Evolutionary conservation across 306 rosid genomes (phyloP).

Genomic region (Castanopsis chinensis): DNA sequence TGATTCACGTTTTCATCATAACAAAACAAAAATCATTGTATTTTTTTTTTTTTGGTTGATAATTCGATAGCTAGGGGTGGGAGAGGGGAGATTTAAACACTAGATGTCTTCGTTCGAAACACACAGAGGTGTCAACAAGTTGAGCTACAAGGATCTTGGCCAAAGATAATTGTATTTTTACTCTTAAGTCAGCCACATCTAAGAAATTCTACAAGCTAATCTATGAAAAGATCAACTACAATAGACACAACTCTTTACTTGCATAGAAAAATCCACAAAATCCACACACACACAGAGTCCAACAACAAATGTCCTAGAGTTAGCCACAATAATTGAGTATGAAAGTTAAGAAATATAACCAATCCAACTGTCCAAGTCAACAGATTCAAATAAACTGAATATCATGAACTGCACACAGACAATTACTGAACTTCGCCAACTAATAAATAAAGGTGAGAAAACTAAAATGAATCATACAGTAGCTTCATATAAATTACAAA

Average conservation of each 20-base stretch:
- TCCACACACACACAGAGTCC: not conserved
- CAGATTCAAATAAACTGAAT: not conserved
- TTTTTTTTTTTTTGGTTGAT: too few species aligned
- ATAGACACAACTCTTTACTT: not conserved
- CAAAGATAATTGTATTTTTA: not conserved
- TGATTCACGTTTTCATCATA: not conserved
- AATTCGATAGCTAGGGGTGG: too few species aligned
- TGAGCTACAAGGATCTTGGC: too few species aligned
- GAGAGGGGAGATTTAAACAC: too few species aligned
- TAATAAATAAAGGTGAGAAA: not conserved
- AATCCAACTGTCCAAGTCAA: not conserved
- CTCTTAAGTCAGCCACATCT: not conserved
- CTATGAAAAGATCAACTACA: not conserved
- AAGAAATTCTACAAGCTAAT: not conserved
- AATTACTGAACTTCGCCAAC: not conserved
- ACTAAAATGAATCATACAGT: not conserved
- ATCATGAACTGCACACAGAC: not conserved
- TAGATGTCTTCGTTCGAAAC: too few species aligned
- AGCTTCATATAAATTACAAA: not conserved
- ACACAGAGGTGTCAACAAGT: too few species aligned
- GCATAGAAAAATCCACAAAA: not conserved
- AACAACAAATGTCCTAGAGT: not conserved
- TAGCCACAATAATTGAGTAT: not conserved
- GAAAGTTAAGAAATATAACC: not conserved
- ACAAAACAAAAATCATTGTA: not conserved